Base-by-base conservation (phyloP, 176 grass and related monocot species). In the Oryza brachyantha region DNA sequence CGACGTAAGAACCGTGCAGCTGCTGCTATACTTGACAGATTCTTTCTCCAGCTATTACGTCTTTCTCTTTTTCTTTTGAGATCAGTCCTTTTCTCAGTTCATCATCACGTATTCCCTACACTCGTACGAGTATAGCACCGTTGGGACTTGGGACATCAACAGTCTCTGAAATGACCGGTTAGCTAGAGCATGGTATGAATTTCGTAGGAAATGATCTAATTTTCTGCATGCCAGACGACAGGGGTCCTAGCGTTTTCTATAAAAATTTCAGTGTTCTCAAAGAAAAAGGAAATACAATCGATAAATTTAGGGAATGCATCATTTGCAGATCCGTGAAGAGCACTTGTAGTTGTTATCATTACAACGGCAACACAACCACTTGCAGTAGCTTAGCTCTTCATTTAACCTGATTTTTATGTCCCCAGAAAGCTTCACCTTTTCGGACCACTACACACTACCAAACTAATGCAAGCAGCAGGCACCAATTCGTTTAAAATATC, bases 51-150 rank as follows among this genome's bases (percentile, higher is more conserved):
- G 60, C 52, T 75, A 84, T 65, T 38, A 57, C 52, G 7, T 24
- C 52, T 17, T 57, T 57, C 3, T 14, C 88, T 61, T 84, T 69
- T 52, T 19, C 81, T 83, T 86, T 48, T n/a, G 39, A 21, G 39
- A 21, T 60, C 58, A 78, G 83, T 63, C 32, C 68, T 79, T 84
- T 79, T 27, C 60, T 27, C 60, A 79, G 43, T 35, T 50, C 35
- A 13, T 67, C 43, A 80, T 80, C 61, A 74, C 76, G 61, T 60
- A 85, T 48, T 69, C 63, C 50, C 72, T 70, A 39, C 35, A 28
- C 45, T 36, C 10, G 16, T 13, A 40, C 5, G 55, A 16, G 1
- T 41, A 57, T 24, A 57, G 52, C n/a, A 57, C 10, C 52, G 52
- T 57, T 24, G 52, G 52, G 52, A 57, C 52, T 57, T 22, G 52